phyloP scores from a whole-genome alignment of 208 protist genomes.

The Trypanosoma caninum region DNA sequence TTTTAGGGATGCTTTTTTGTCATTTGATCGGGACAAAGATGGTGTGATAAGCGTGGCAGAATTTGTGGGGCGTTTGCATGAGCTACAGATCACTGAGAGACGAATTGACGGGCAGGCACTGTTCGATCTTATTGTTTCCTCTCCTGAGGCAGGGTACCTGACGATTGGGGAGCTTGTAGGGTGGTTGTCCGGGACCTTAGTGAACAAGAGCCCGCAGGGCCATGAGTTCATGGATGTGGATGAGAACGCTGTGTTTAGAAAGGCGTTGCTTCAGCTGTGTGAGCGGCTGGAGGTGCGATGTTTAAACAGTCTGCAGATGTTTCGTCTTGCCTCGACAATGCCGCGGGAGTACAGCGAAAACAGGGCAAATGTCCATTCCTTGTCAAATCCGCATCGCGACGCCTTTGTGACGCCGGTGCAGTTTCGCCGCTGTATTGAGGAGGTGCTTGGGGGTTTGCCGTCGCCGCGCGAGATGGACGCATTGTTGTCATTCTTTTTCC shows the following conservation, averaged over 20 bases:
- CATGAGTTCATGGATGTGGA: constrained; percentile 30
- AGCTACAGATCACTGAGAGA: constrained; percentile 76
- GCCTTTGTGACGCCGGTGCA: constrained; percentile 82
- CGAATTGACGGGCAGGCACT: constrained; percentile 40
- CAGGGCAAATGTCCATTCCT: constrained; percentile 56
- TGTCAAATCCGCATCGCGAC: constrained; percentile 77
- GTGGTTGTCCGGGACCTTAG: constrained; percentile 40
- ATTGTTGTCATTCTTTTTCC: constrained; percentile 85
- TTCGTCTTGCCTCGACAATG: constrained; percentile 85
- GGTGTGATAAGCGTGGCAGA: constrained; percentile 71
- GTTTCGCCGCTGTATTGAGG: constrained; percentile 80
- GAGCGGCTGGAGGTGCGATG: constrained; percentile 64
- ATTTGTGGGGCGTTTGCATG: constrained; percentile 59
- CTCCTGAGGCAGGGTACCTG: constrained; percentile 49
- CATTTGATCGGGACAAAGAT: constrained; percentile 83
- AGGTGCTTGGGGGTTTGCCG: constrained; percentile 62
- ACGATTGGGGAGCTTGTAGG: constrained; percentile 73
- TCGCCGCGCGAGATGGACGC: constrained; percentile 63
- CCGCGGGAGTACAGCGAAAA: constrained; percentile 67
- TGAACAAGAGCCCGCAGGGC: background rate
- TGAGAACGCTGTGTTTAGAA: constrained; percentile 34
- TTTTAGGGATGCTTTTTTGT: constrained; percentile 74
- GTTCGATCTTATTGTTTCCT: constrained; percentile 51
- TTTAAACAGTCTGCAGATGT: constrained; percentile 81
- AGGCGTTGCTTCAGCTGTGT: constrained; percentile 56